Base-by-base conservation (phyloP, 495 filamentous ascomycete species). In the Astrothelium macrocarpum region DNA sequence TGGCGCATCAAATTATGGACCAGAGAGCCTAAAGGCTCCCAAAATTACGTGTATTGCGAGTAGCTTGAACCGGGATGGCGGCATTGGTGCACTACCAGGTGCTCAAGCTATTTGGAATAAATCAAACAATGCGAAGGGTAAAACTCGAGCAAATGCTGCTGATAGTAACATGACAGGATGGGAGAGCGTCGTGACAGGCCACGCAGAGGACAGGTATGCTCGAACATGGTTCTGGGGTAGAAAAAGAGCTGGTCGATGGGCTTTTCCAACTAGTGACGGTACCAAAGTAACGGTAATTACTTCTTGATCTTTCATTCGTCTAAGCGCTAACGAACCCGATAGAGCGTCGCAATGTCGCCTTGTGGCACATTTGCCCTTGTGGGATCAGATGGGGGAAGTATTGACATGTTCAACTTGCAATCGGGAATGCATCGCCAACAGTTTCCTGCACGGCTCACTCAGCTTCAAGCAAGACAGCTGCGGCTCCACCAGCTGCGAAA, bases 211-310 rank as follows among this genome's bases (percentile, higher is more conserved):
- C 67, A 84, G 86, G 58, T 88, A 81, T 68, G 94, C 90, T 42
- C 81, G 94, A 45, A 96, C 92, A 26, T 99, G 94, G 94, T 97
- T 97, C 77, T 96, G 95, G 90, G 92, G 92, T 18, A 85, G 90
- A 65, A 96, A 92, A 70, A 85, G 87, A 67, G 91, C 92, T 45
- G 94, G 94, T 23, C 83, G 94, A 61, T 99, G 94, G 94, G 86
- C 86, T 1, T 91, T 97, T 66, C 86, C 89, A 65, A 96, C 91
- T 1, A 83, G 84, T 32, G 94, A 99, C 77, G 84, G 85, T 23
- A 85, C 83, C 1, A 82, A 91, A 69, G 94, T 96, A 34, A 91
- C 78, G 67, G 77, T 80, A 56, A 9, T 56, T 12, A 28, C 29
- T 10, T 20, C 29, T 16, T 10, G 11, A 56, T 66, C 76, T 43